These are phyloP conservation scores for Tagetes patula DNA, from an alignment of 129 eudicot species.

Conservation along the genomic window DNA sequence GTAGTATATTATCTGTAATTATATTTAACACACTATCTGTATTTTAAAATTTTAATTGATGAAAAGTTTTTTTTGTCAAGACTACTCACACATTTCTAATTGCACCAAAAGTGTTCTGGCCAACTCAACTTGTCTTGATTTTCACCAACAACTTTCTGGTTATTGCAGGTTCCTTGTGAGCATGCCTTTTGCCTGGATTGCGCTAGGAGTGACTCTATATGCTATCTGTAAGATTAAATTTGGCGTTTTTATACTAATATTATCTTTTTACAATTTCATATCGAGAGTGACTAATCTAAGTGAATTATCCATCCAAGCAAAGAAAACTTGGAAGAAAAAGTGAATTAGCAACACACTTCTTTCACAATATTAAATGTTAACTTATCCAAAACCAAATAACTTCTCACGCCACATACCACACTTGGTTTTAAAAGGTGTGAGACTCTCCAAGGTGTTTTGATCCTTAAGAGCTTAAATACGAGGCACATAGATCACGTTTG, in stretches of 20 bases:
- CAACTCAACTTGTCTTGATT: neutral
- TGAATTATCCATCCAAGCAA: too few relatives aligned
- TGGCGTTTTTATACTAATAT: neutral
- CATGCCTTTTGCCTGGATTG: slow-evolving; percentile 95
- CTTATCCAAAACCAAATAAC: neutral
- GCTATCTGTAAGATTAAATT: slow-evolving; percentile 67
- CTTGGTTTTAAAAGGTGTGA: too few relatives aligned
- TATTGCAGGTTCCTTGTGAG: slow-evolving; percentile 91
- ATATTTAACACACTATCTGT: neutral
- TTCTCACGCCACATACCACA: neutral
- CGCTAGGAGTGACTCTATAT: slow-evolving; percentile 85
- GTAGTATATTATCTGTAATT: neutral
- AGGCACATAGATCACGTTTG: too few relatives aligned
- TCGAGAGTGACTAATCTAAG: too few relatives aligned
- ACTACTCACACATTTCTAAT: too few relatives aligned
- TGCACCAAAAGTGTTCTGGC: neutral
- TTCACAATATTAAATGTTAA: too few relatives aligned
- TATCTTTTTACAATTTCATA: neutral
- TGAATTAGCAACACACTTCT: too few relatives aligned
- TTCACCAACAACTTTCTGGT: slow-evolving; percentile 29
- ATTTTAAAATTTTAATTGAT: neutral
- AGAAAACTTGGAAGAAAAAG: too few relatives aligned
- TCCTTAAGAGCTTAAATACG: too few relatives aligned
- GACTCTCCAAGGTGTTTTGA: too few relatives aligned
- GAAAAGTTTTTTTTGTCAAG: too few relatives aligned